Percentiles rank a stretch among this genome's conserved stretches.
phyloP scores from a whole-genome alignment of 306 rosid species.

The Castanea mollissima region DNA sequence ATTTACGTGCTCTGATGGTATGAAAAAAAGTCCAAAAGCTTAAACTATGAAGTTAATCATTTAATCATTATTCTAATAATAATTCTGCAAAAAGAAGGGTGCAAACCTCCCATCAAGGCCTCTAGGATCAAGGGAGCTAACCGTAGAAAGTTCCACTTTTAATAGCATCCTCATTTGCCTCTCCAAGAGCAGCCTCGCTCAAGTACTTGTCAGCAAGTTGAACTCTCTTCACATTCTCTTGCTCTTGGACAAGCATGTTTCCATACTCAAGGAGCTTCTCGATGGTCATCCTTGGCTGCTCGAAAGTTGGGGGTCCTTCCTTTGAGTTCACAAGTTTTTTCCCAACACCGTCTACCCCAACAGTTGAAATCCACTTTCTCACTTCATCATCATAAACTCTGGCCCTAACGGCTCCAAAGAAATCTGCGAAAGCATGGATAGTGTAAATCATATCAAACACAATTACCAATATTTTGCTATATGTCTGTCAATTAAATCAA shows the following conservation, averaged over 20 bases:
- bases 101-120: constrained; percentile 41
- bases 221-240: constrained; percentile 80
- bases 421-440: constrained; percentile 37
- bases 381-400: constrained; percentile 79
- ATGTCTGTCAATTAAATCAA: neutral
- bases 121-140: constrained; percentile 30
- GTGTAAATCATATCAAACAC: neutral
- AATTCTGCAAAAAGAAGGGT: neutral
- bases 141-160: constrained; percentile 56
- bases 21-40: too few species aligned
- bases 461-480: neutral
- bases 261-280: constrained; percentile 65
- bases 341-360: constrained; percentile 46
- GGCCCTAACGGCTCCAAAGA: constrained; percentile 74
- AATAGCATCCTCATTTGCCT: constrained; percentile 61
- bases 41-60: too few species aligned
- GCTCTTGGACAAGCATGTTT: constrained; percentile 71
- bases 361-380: constrained; percentile 56
- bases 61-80: too few species aligned
- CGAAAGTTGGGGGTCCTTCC: constrained; percentile 71
- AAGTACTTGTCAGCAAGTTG: constrained; percentile 74
- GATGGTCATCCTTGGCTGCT: constrained; percentile 59
- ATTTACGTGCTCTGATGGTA: too few species aligned
- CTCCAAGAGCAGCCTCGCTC: constrained; percentile 77
- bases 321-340: constrained; percentile 79